These are phyloP conservation scores for Rhododendron simsii DNA, from an alignment of 148 eudicot genomes.

Conservation along the genomic window DNA sequence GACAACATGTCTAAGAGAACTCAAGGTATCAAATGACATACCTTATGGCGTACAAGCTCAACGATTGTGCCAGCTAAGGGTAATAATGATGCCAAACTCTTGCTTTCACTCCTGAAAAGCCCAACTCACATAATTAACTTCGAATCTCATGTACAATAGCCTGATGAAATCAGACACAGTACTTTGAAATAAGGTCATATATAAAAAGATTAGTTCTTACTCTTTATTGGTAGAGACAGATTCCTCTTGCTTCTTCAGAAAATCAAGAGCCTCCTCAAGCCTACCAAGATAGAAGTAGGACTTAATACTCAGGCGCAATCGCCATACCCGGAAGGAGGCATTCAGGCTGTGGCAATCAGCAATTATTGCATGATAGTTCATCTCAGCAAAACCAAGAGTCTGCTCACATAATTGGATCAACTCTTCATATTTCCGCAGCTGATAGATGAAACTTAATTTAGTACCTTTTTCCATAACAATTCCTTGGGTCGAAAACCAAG, in stretches of 20 bases:
- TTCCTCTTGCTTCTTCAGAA: constrained; percentile 67
- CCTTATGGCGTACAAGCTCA: constrained; percentile 67
- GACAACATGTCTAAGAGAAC: neutral
- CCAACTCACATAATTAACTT: constrained; percentile 12
- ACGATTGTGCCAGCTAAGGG: constrained; percentile 63
- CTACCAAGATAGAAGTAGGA: constrained; percentile 76
- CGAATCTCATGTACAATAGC: neutral
- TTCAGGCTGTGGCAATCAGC: constrained; percentile 22
- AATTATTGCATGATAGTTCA: constrained; percentile 28
- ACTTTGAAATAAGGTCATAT: neutral
- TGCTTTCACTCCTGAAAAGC: constrained; percentile 47
- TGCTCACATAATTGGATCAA: constrained; percentile 70
- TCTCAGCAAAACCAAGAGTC: constrained; percentile 56
- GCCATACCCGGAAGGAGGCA: constrained; percentile 53
- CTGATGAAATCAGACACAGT: neutral
- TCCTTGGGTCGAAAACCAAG: neutral
- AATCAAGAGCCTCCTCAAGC: constrained; percentile 79
- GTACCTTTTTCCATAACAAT: neutral
- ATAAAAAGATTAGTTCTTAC: constrained; percentile 29
- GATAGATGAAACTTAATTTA: constrained; percentile 22
- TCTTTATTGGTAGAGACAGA: constrained; percentile 34
- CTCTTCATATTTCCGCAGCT: constrained; percentile 82
- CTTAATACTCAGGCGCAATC: constrained; percentile 42
- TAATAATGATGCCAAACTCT: constrained; percentile 44
- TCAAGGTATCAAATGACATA: constrained; percentile 19